Conservation (phyloP, 148 eudicot genomes). For the Chenopodium suecicum region DNA sequence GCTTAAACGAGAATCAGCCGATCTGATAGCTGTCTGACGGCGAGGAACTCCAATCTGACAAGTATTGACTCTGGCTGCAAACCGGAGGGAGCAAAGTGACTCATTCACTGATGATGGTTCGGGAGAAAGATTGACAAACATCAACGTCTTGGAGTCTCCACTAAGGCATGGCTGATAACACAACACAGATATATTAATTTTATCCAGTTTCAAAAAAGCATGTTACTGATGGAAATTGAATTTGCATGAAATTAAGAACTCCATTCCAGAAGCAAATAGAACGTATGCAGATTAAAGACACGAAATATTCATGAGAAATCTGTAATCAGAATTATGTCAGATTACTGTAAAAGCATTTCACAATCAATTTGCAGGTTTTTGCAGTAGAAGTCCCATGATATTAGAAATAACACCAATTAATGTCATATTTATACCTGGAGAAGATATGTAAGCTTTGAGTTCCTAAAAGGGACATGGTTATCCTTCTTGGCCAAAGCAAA, state of each 20-base stretch:
- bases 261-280: background rate
- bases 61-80: conserved; percentile 72
- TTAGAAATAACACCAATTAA: background rate
- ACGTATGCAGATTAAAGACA: background rate
- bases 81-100: conserved; percentile 64
- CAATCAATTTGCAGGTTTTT: background rate
- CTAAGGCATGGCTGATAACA: conserved; percentile 66
- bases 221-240: background rate
- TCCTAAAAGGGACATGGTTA: conserved; percentile 74
- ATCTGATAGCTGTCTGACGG: conserved; percentile 52
- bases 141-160: conserved; percentile 74
- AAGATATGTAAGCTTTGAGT: conserved; percentile 74
- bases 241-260: background rate
- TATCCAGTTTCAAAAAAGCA: background rate
- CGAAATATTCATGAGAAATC: background rate
- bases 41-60: conserved; percentile 80
- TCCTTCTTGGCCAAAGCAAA: conserved; percentile 78
- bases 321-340: background rate
- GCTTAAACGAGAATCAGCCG: conserved; percentile 63
- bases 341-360: background rate
- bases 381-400: background rate
- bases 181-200: background rate
- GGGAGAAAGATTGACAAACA: conserved; percentile 76
- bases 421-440: conserved; percentile 51
- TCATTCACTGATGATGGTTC: conserved; percentile 62